Percentiles rank a stretch among this genome's conserved stretches.
Evolutionary conservation across 2,329 filamentous ascomycete species (phyloP).

Genomic region (Penicillium sumatraense): DNA sequence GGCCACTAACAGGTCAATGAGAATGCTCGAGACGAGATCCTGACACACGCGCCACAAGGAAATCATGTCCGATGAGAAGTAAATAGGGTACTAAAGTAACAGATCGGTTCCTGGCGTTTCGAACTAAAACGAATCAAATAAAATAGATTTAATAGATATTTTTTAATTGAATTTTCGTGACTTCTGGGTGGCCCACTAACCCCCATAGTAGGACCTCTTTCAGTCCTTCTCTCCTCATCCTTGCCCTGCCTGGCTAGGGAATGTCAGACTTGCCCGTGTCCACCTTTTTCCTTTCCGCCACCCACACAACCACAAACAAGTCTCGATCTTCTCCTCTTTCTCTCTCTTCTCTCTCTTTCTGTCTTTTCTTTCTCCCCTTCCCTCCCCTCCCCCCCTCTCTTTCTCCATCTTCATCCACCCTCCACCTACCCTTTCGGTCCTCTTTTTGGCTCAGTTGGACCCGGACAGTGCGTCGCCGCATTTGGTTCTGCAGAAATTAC

Average conservation of each 20-base stretch:
- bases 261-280: conserved; percentile 18
- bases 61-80: neutral
- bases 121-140: neutral
- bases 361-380: too few relatives aligned
- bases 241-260: neutral
- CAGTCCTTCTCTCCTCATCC: neutral
- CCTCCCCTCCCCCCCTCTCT: too few relatives aligned
- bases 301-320: too few relatives aligned
- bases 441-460: neutral
- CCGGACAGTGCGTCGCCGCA: conserved; percentile 7
- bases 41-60: neutral
- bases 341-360: too few relatives aligned
- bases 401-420: conserved; percentile 5
- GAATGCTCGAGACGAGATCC: neutral
- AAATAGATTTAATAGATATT: neutral
- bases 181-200: conserved; percentile 1
- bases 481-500: conserved; percentile 13
- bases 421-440: conserved; percentile 14
- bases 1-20: too few relatives aligned
- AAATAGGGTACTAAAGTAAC: too few relatives aligned
- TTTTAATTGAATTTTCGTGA: conserved; percentile 1
- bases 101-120: neutral
- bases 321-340: conserved; percentile 9
- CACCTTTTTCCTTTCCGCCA: conserved; percentile 21
- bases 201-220: too few relatives aligned